Evolutionary conservation across 305 asterid genomes (phyloP).

Genomic region (Solanum hybrid): DNA sequence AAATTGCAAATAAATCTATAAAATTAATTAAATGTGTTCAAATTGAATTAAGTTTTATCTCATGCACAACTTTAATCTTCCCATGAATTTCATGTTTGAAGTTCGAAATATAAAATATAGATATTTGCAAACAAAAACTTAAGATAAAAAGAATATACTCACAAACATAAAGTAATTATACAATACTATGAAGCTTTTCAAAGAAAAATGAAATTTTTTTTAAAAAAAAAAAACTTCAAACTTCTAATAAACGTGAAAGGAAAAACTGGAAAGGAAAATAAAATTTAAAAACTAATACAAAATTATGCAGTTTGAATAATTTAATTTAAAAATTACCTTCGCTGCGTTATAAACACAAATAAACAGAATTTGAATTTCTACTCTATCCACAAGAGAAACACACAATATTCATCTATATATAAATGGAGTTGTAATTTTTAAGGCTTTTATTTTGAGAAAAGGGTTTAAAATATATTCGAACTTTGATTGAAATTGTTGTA

Average conservation of each 20-base stretch:
- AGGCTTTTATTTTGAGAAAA: no score
- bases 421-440: neutral
- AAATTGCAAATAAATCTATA: neutral
- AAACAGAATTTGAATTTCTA: neutral
- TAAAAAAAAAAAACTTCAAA: no score
- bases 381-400: neutral
- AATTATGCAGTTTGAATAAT: neutral
- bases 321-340: neutral
- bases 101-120: neutral
- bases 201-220: no score
- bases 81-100: neutral
- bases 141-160: neutral
- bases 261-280: neutral
- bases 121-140: neutral
- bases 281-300: no score
- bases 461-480: no score
- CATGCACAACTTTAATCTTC: neutral
- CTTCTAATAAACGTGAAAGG: neutral
- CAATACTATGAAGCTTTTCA: neutral
- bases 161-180: no score
- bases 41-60: neutral
- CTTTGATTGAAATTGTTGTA: no score
- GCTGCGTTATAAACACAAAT: neutral
- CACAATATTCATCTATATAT: neutral
- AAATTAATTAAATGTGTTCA: neutral